Conservation (phyloP, 768 basidiomycete species). For the Trametes coccinea region DNA sequence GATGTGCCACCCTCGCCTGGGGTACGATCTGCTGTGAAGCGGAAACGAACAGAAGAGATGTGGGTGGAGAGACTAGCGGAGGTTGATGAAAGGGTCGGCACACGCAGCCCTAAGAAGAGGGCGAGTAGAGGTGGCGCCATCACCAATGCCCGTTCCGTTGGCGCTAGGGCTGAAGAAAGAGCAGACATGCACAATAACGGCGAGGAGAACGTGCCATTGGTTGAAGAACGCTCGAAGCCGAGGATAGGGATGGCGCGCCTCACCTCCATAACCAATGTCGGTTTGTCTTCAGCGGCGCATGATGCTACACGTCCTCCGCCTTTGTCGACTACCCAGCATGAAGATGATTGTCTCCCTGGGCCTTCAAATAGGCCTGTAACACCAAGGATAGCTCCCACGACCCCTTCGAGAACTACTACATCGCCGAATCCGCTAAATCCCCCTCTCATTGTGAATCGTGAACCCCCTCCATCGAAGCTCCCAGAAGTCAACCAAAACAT, state of each 20-base stretch:
- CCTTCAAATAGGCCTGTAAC: not conserved
- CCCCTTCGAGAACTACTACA: not conserved
- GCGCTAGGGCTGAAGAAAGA: not conserved
- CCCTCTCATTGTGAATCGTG: not conserved
- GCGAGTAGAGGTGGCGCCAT: not conserved
- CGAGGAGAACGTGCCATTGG: not conserved
- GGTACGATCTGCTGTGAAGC: slow-evolving; percentile 40
- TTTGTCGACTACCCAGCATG: not conserved
- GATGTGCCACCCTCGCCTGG: slow-evolving; percentile 41
- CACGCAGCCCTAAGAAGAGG: slow-evolving; percentile 7
- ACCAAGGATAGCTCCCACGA: not conserved
- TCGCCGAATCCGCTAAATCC: too few species aligned
- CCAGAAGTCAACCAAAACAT: too few species aligned
- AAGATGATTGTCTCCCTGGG: not conserved
- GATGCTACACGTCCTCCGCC: not conserved
- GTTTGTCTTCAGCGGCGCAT: not conserved
- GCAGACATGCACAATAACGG: not conserved
- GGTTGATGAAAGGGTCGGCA: slow-evolving; percentile 25
- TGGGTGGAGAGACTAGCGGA: slow-evolving; percentile 46
- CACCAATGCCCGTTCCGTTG: not conserved
- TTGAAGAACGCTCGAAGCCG: not conserved
- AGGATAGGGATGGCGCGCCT: slow-evolving; percentile 13
- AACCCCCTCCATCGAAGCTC: not conserved
- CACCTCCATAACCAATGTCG: slow-evolving; percentile 27
- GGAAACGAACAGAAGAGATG: slow-evolving; percentile 38